A percentile compares a stretch with the other conserved stretches of the same genome.
Evolutionary conservation across 1,284 basidiomycete species (phyloP).

Genomic region (Trichosporon asahii): DNA sequence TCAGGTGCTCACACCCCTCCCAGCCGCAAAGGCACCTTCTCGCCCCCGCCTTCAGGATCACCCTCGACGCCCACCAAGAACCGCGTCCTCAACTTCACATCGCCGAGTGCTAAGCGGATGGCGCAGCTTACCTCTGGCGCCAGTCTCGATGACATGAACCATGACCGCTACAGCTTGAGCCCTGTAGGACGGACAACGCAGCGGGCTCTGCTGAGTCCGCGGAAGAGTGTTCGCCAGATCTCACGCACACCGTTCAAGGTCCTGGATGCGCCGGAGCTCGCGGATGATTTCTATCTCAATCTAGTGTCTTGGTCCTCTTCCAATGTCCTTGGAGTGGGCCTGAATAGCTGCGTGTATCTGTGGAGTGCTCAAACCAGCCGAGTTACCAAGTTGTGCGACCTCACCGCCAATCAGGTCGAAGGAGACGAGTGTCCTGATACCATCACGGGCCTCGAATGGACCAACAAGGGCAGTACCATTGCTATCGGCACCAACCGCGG

Average conservation of each 20-base stretch:
- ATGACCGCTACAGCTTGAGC: slow-evolving; percentile 83
- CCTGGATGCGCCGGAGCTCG: slow-evolving; percentile 92
- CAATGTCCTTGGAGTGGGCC: slow-evolving; percentile 89
- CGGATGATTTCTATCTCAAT: slow-evolving; percentile 98
- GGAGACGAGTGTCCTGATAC: slow-evolving; percentile 57
- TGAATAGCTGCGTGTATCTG: slow-evolving; percentile 88
- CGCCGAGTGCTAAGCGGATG: slow-evolving; percentile 44
- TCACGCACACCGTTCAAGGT: slow-evolving; percentile 97
- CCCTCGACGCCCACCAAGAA: slow-evolving; percentile 53
- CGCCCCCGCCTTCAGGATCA: slow-evolving; percentile 42
- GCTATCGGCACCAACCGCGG: slow-evolving; percentile 90
- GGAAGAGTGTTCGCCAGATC: slow-evolving; percentile 73
- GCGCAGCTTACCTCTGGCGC: slow-evolving; percentile 33
- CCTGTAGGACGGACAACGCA: slow-evolving; percentile 83
- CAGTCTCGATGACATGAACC: slow-evolving; percentile 59
- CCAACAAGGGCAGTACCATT: slow-evolving; percentile 81
- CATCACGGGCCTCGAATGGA: slow-evolving; percentile 86
- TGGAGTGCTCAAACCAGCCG: slow-evolving; percentile 93
- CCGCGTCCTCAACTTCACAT: slow-evolving; percentile 55
- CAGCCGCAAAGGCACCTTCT: slow-evolving; percentile 38
- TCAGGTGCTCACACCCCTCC: slow-evolving; percentile 29
- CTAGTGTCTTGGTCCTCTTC: slow-evolving; percentile 96
- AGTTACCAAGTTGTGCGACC: slow-evolving; percentile 87
- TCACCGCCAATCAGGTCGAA: slow-evolving; percentile 51
- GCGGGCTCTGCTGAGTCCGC: slow-evolving; percentile 77